These are phyloP conservation scores for Datisca glomerata DNA, from an alignment of 306 rosid species.

Conservation along the genomic window DNA sequence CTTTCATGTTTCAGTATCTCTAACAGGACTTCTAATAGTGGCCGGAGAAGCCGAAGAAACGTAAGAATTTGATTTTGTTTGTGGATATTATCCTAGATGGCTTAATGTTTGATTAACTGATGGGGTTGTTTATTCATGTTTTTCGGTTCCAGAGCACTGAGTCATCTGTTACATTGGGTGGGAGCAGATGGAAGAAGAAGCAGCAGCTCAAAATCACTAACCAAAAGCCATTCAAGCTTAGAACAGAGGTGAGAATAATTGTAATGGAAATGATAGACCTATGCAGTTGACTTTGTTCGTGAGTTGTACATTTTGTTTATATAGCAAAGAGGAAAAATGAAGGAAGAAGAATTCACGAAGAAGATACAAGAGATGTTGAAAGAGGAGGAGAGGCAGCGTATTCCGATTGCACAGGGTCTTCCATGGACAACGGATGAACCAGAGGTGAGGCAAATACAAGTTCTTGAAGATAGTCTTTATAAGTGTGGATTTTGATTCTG, in stretches of 20 bases:
- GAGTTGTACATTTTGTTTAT: conserved; percentile 15
- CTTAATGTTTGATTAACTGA: conserved; percentile 7
- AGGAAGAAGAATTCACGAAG: conserved; percentile 71
- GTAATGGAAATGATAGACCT: background rate
- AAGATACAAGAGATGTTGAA: conserved; percentile 50
- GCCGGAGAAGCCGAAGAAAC: conserved; percentile 69
- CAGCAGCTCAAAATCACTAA: conserved; percentile 39
- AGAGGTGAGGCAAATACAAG: conserved; percentile 38
- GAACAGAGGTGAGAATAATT: conserved; percentile 59
- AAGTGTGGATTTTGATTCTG: background rate
- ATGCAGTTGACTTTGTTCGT: background rate
- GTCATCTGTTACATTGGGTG: conserved; percentile 44
- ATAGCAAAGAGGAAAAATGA: conserved; percentile 81
- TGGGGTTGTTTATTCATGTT: conserved; percentile 2
- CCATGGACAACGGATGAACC: conserved; percentile 98
- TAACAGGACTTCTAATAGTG: conserved; percentile 53
- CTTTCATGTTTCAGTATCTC: conserved; percentile 32
- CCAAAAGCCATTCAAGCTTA: conserved; percentile 30
- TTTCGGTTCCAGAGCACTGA: conserved; percentile 53
- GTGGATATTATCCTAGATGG: background rate
- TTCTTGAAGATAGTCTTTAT: background rate
- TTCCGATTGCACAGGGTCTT: conserved; percentile 90
- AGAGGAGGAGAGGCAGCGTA: conserved; percentile 66
- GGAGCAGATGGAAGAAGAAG: conserved; percentile 62
- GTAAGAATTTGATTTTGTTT: conserved; percentile 31